A percentile compares a stretch with the other conserved stretches of the same genome.
These are phyloP conservation scores for Saksenaea vasiformis DNA, from an alignment of 371 early-diverging fungal species.

Conservation along the genomic window DNA sequence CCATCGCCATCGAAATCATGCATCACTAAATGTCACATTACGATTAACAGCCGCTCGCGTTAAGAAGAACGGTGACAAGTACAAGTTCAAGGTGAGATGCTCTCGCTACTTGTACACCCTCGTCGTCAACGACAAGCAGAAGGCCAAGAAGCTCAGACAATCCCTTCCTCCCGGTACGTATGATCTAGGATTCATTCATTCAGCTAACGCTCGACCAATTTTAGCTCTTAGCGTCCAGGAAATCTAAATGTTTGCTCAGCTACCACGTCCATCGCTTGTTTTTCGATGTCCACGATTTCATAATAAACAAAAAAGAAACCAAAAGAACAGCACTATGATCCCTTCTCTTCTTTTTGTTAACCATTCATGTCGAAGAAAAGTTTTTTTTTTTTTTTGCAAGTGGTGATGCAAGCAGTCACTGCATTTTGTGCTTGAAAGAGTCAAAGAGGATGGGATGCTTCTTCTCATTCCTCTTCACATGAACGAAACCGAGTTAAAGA, in stretches of 20 bases:
- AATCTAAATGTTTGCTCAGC: constrained; percentile 18
- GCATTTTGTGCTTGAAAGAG: neutral
- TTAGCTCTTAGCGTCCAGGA: constrained; percentile 34
- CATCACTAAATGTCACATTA: neutral
- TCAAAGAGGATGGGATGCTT: neutral
- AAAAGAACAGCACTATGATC: neutral
- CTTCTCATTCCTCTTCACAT: neutral
- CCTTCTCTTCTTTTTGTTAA: too few relatives aligned
- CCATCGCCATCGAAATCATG: neutral
- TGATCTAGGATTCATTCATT: neutral
- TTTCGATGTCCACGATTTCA: neutral
- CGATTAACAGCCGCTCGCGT: constrained; percentile 72
- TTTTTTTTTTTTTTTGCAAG: too few relatives aligned
- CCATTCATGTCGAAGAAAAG: too few relatives aligned
- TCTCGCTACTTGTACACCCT: constrained; percentile 92
- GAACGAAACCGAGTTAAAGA: neutral
- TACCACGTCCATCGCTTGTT: neutral
- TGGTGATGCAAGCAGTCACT: neutral
- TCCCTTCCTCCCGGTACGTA: constrained; percentile 78
- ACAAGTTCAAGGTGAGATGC: constrained; percentile 98
- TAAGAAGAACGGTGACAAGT: constrained; percentile 91
- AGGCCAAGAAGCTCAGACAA: constrained; percentile 94
- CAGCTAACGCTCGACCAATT: neutral
- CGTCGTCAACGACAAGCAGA: constrained; percentile 87
- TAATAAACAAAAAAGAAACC: neutral